Evolutionary conservation across 2,329 filamentous ascomycete species (phyloP).

Genomic region (Sarocladiaceae sp.): DNA sequence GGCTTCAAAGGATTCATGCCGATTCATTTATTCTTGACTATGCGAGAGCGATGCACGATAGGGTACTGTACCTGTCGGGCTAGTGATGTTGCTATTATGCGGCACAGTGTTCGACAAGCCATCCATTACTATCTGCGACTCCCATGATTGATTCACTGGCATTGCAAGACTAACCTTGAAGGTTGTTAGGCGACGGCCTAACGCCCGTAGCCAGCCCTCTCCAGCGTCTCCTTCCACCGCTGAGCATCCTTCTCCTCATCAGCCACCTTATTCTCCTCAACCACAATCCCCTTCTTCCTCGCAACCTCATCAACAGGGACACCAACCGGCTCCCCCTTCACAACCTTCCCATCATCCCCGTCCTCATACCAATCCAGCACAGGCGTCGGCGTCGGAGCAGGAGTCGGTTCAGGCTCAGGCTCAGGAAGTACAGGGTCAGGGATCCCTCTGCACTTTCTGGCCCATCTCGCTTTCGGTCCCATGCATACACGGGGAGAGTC

Average conservation of each 20-base stretch:
- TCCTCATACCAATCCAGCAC: background rate
- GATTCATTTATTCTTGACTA: no score
- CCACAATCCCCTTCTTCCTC: background rate
- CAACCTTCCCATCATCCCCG: no score
- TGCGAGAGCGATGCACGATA: no score
- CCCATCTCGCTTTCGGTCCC: background rate
- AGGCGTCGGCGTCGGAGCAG: background rate
- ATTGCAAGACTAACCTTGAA: no score
- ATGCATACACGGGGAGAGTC: constrained; percentile 5
- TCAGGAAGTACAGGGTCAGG: background rate
- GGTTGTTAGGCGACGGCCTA: no score
- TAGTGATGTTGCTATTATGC: no score
- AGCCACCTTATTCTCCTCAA: background rate
- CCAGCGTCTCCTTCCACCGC: constrained; percentile 1
- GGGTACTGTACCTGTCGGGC: no score
- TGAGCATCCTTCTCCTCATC: constrained; percentile 6
- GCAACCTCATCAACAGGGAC: background rate
- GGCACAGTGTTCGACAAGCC: no score
- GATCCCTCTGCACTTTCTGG: background rate
- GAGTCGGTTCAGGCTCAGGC: background rate
- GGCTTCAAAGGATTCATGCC: no score
- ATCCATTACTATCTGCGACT: no score
- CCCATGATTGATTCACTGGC: no score
- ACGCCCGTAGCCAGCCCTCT: constrained; percentile 3
- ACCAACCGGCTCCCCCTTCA: background rate